Conservation (phyloP, 441 rosid species). For the Rhodomyrtus psidioides region DNA sequence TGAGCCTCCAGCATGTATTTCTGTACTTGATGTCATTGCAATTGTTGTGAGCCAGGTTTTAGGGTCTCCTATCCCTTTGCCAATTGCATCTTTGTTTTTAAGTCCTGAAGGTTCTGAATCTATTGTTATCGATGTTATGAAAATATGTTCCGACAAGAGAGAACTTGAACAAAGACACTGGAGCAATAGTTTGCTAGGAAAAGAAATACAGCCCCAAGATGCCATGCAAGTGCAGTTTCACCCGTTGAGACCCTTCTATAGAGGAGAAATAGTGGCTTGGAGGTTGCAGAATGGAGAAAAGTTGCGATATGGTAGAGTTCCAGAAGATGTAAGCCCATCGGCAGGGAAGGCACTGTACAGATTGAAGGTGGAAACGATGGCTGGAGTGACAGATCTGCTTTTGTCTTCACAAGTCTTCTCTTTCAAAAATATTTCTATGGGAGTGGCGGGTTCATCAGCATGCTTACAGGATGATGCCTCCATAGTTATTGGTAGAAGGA, state of each 20-base stretch:
- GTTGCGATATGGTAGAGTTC: conserved; percentile 91
- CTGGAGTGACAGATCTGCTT: conserved; percentile 51
- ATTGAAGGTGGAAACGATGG: conserved; percentile 76
- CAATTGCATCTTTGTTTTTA: conserved; percentile 67
- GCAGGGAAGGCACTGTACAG: conserved; percentile 91
- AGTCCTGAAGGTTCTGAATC: conserved; percentile 85
- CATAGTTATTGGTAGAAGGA: conserved; percentile 17
- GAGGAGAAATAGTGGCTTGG: conserved; percentile 96
- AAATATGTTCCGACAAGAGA: conserved; percentile 49
- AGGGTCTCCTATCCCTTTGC: conserved; percentile 65
- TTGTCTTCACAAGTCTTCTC: conserved; percentile 98
- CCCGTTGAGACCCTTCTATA: conserved; percentile 92
- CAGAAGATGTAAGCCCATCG: conserved; percentile 90
- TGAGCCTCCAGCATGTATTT: conserved; percentile 75
- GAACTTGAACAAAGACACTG: conserved; percentile 33
- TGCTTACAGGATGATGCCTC: conserved; percentile 22
- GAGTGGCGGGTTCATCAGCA: conserved; percentile 32
- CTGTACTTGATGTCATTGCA: conserved; percentile 72
- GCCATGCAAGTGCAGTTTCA: conserved; percentile 87
- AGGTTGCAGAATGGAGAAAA: conserved; percentile 72
- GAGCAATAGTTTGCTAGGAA: conserved; percentile 45
- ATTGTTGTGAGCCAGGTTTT: conserved; percentile 80
- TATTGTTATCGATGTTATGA: conserved; percentile 44
- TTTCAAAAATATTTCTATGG: conserved; percentile 60
- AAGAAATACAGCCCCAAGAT: conserved; percentile 78